phyloP scores from a whole-genome alignment of 1,284 basidiomycete genomes.

The Ustilago sp. region DNA sequence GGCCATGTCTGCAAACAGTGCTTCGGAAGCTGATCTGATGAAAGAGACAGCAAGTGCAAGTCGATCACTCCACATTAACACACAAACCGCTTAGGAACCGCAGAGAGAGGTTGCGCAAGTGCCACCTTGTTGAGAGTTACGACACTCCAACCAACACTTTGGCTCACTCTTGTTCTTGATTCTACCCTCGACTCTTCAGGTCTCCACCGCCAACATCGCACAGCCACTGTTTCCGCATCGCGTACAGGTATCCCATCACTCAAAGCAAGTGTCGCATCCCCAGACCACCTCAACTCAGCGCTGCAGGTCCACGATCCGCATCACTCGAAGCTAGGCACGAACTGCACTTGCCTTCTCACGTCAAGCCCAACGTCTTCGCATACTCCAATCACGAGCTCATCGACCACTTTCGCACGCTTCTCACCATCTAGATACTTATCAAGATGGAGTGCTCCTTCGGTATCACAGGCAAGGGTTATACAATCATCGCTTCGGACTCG shows the following conservation, averaged over 20 bases:
- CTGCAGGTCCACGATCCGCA: background rate
- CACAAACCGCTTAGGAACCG: background rate
- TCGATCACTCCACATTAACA: slow-evolving; percentile 46
- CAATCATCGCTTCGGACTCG: slow-evolving; percentile 81
- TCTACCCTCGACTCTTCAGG: background rate
- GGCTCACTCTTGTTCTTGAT: too few species aligned
- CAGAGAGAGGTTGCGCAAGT: slow-evolving; percentile 40
- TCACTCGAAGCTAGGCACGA: background rate
- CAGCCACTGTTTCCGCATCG: too few species aligned
- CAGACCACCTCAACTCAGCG: background rate
- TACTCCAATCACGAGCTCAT: background rate
- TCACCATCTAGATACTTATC: slow-evolving; percentile 4
- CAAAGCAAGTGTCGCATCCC: background rate
- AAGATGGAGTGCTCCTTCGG: slow-evolving; percentile 73
- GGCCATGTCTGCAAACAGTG: background rate
- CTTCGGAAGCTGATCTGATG: background rate
- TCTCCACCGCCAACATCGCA: background rate
- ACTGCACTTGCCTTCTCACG: background rate
- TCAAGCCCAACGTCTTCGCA: background rate
- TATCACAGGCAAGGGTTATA: slow-evolving; percentile 70
- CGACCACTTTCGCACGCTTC: background rate
- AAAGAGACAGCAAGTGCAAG: slow-evolving; percentile 7
- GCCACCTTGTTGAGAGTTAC: slow-evolving; percentile 28
- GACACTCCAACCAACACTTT: slow-evolving; percentile 12
- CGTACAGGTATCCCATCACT: background rate